Evolutionary conservation across 2,329 filamentous ascomycete species (phyloP), one percentile per base, ranked within the genome.

Genomic region (Didymella keratinophila): DNA sequence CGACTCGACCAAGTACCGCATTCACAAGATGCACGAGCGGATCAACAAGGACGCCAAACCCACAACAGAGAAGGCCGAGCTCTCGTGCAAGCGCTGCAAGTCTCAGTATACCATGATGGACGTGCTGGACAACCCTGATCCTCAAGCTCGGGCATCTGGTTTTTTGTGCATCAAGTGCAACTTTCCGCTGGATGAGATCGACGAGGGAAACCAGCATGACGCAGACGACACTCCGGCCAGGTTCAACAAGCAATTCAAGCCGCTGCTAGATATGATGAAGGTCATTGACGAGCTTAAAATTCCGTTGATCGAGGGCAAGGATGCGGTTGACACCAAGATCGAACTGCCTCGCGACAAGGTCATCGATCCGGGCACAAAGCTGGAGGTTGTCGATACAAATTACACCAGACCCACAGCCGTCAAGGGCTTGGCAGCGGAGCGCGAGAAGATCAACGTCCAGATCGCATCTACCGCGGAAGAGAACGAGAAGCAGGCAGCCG

Each of bases 1-100:
- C 71, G 95, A 99, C 78, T 92, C 92, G 47, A 96, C 97, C 79
- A 99, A 99, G 78, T 99, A 91, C 85, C 89, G 92, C 62, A 88
- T 97, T 50, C 93, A 94, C 73, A 89, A 89, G 56, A 87, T 98
- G 67, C 93, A 93, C 66, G 93, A 94, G 75, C 88, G 90, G 53
- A 92, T 98, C 58, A 93, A 97, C 78, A 88, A 89, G 16, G 89
- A 92, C 57, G 91, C 91, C 16, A 88, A 91, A 18, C 89, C 92
- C 0, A 89, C 89, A 10, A 76, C 78, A 55, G 94, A 98, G 77
- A 90, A 92, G 76, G 97, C 97, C 76, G 95, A 98, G 73, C 96
- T 93, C 71, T 89, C 89, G 59, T 99, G 95, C 78, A 81, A 84
- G 30, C 85, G 87, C 56, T 99, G 95, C 80, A 87, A 89, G 65